Evolutionary conservation across 148 eudicot genomes (phyloP), one percentile per base, ranked within the genome.

Genomic region (Dianthus caryophyllus): DNA sequence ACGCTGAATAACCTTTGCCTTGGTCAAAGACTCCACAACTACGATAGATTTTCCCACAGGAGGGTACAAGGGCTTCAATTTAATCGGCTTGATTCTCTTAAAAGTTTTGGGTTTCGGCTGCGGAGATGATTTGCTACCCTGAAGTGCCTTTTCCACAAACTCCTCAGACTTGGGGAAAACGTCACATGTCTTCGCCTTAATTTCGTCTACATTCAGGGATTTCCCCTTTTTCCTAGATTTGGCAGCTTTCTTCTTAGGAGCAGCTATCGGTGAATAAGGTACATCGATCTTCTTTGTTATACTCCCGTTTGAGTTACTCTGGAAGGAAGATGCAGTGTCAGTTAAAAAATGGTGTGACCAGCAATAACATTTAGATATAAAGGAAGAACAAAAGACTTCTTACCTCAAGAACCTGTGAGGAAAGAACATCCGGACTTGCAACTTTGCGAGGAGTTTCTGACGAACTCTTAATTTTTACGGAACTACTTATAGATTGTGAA

Each of bases 1-100:
- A n/a, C 88, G 84, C 79, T 94, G 99, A 73, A 94, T 94, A 71
- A 94, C 90, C 78, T 81, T 94, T 56, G 99, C 99, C 83, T 94
- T 94, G 33, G 97, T 86, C 26, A 71, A 69, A 57, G 99, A 94
- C 80, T 94, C 99, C 68, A 94, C 99, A 73, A 94, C 89, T 60
- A 94, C 71, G 55, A 94, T 89, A 67, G 99, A 90, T 77, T 85
- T 94, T 17, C 84, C 84, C 36, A 55, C 73, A 27, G 99, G 90
- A 66, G 99, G 99, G 68, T 86, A 83, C 61, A 94, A 73, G 49
- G 80, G 87, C 55, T 67, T 79, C 44, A 78, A 67, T 64, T 66
- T 65, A 53, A 72, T 78, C 52, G 81, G 78, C 72, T 80, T 93
- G 52, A 66, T 70, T 26, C 78, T 82, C 59, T 67, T 71, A 72